phyloP scores from a whole-genome alignment of 2,329 filamentous ascomycete genomes.

The Xylaria polymorpha region DNA sequence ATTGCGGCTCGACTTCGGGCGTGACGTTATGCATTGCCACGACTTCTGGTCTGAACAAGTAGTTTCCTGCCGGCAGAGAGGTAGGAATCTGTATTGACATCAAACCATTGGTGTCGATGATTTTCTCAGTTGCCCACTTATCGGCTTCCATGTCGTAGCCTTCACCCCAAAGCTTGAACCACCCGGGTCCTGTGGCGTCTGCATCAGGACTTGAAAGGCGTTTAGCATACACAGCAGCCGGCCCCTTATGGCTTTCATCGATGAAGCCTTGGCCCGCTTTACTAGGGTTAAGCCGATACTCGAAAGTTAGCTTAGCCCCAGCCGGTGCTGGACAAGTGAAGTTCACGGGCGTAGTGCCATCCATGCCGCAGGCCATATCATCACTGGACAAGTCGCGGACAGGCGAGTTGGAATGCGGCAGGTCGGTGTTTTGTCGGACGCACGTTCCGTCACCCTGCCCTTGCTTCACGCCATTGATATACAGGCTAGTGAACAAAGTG shows the following conservation, averaged over 20 bases:
- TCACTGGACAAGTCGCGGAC: slow-evolving; percentile 66
- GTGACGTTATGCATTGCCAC: slow-evolving; percentile 73
- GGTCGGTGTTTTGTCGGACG: slow-evolving; percentile 70
- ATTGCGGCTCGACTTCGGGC: slow-evolving; percentile 68
- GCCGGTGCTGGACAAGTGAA: slow-evolving; percentile 61
- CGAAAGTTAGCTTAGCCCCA: slow-evolving; percentile 71
- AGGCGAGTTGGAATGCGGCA: slow-evolving; percentile 64
- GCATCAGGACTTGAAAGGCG: slow-evolving; percentile 61
- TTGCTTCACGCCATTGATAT: slow-evolving; percentile 69
- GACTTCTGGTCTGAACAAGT: slow-evolving; percentile 75
- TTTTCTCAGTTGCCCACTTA: slow-evolving; percentile 75
- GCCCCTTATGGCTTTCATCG: slow-evolving; percentile 65
- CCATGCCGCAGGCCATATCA: slow-evolving; percentile 74
- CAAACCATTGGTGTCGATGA: slow-evolving; percentile 71
- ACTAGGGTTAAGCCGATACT: slow-evolving; percentile 71
- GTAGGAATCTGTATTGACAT: slow-evolving; percentile 71
- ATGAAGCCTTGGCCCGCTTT: slow-evolving; percentile 64
- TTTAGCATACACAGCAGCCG: slow-evolving; percentile 79
- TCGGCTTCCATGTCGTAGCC: slow-evolving; percentile 67
- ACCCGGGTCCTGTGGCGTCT: slow-evolving; percentile 70
- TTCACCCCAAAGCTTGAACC: slow-evolving; percentile 81
- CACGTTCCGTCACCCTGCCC: slow-evolving; percentile 79
- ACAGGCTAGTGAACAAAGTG: slow-evolving; percentile 71
- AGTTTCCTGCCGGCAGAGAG: slow-evolving; percentile 72
- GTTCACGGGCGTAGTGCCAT: slow-evolving; percentile 57